Evolutionary conservation across 208 protist species (phyloP).

Genomic region (Leishmania amazonensis): DNA sequence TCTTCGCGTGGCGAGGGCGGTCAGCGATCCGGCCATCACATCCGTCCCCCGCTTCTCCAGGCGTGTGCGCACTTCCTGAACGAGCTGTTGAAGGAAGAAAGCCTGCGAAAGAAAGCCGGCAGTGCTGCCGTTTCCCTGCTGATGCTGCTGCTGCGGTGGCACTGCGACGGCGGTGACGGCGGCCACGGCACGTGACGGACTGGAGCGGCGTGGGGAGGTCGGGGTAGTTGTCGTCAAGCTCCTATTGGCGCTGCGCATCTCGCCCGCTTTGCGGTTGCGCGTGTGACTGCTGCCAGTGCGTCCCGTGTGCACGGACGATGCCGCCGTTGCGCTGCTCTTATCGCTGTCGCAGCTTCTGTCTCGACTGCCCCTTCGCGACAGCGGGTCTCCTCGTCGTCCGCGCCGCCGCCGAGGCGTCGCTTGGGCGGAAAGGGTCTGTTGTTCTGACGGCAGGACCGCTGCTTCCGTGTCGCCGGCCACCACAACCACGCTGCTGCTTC

Average conservation of each 20-base stretch:
- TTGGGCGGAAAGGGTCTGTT: not conserved
- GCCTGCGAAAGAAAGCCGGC: conserved; percentile 28
- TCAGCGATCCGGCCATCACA: conserved; percentile 25
- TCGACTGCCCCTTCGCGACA: not conserved
- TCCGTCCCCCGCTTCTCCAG: conserved; percentile 24
- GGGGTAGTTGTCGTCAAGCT: not conserved
- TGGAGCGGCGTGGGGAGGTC: not conserved
- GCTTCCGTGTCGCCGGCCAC: not conserved
- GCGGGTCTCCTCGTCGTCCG: not conserved
- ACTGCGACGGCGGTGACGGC: not conserved
- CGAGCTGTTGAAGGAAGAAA: conserved; percentile 27
- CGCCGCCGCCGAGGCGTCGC: not conserved
- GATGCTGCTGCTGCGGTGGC: conserved; percentile 8
- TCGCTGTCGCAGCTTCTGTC: not conserved
- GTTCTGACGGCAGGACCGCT: not conserved
- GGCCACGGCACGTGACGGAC: not conserved
- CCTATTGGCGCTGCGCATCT: not conserved
- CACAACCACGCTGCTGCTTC: not conserved
- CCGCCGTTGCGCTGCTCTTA: not conserved
- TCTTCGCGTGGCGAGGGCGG: conserved; percentile 1
- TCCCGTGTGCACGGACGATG: not conserved
- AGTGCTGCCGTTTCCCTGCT: conserved; percentile 5
- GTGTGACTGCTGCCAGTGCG: conserved; percentile 11
- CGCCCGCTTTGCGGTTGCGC: not conserved
- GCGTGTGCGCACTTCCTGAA: conserved; percentile 29